Base-by-base conservation (phyloP, 208 protist species). In the Crithidia thermophila region DNA sequence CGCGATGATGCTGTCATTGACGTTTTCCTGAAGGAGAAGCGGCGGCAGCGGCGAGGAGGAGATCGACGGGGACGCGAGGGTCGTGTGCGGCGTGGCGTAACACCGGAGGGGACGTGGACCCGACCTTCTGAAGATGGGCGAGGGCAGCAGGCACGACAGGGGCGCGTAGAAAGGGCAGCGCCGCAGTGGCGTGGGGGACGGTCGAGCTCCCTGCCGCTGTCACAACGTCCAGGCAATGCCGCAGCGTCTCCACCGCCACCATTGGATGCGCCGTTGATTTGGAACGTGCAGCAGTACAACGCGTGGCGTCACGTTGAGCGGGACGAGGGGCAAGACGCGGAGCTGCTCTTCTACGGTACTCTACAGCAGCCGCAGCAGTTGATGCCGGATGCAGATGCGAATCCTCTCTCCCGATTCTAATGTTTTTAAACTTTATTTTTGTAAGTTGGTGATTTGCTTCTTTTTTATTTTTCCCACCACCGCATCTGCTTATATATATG, bases 1-100 rank as follows among this genome's bases (percentile, higher is more conserved):
- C 34, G 51, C 10, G 82, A 87, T 42, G 82, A 87, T 33, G 63
- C 55, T 5, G 36, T 42, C 6, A 75, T 82, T 23, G 57, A 69
- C 13, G 31, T 42, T 18, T 75, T 81, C 21, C 45, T 74, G 30
- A 42, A 34, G 13, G 58, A 50, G 21, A 42, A 57, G 8, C 27
- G 56, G 4, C 6, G 33, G 25, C 23, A 28, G 2, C 40, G 21
- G 8, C 33, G 21, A 30, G 34, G n/a, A 13, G 28, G 45, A 11
- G 18, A 23, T 27, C 52, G 6, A 16, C 10, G 3, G 27, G n/a
- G n/a, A n/a, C n/a, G n/a, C n/a, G n/a, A n/a, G n/a, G n/a, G n/a
- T 20, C 40, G 20, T 36, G 37, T 3, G 4, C 27, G 25, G 8
- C 23, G 23, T 31, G 21, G 34, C 27, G 14, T 18, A 25, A 11